Evolutionary conservation across 1,284 basidiomycete species (phyloP), one percentile per base, ranked within the genome.

Genomic region (Cryptococcus depauperatus): DNA sequence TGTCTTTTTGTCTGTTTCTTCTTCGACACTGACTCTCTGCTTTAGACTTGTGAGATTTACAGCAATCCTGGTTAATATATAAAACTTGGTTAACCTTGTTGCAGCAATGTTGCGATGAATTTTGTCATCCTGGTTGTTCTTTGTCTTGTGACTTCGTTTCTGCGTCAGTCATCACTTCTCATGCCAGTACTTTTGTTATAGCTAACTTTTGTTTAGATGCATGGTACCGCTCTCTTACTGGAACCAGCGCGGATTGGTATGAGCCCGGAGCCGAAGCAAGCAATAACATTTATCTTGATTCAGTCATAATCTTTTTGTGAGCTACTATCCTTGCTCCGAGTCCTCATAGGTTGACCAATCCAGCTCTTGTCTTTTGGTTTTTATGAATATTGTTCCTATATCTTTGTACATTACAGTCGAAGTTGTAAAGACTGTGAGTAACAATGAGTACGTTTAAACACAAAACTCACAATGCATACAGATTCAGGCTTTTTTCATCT

Each of bases 371-470:
- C 77, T 98, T 39, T 87, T 98, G 64, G 84, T 87, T 2, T 97
- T 96, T 76, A 91, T 97, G 73, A 97, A 96, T 69, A 95, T 97
- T 64, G 86, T 98, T 6, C 93, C 92, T 14, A 87, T 97, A 54
- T 95, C 90, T 18, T 79, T 98, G 26, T 95, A 95, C 75, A 96
- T 96, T 66, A 92, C 91, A 38, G 91, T 96, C 66, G 92, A 97
- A 73, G 85, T 96, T 52, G 91, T 96, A 76, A 96, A 95, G 75
- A 95, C 66, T 1, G 55, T 58, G 26, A 42, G 57, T 37, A 5
- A n/a, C 29, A 11, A n/a, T 37, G 16, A 33, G 21, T 14, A 26
- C 6, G 22, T 19, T 26, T 29, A 28, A 21, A 25, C 13, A 23
- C 27, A 33, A 41, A 41, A 86, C 45, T 30, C 16, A 38, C 21